A percentile compares a stretch with the other conserved stretches of the same genome.
phyloP scores from a whole-genome alignment of 1,284 basidiomycete genomes.

The Sporisorium scitamineum region DNA sequence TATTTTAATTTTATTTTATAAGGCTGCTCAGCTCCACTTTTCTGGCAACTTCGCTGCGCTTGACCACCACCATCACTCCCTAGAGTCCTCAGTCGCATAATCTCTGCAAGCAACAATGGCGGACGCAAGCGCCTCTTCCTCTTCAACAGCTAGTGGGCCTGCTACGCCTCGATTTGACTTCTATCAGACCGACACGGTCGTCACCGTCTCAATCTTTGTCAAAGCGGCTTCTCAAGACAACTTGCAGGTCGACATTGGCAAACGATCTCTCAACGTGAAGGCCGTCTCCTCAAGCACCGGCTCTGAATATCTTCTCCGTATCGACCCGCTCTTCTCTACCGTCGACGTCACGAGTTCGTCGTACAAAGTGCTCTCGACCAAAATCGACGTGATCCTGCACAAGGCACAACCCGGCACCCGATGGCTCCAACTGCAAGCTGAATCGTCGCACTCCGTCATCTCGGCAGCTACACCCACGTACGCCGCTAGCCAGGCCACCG shows the following conservation, averaged over 20 bases:
- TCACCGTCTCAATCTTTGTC: conserved; percentile 63
- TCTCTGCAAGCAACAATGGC: conserved; percentile 15
- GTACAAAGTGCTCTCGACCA: conserved; percentile 53
- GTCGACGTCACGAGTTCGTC: conserved; percentile 39
- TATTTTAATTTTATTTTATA: neutral
- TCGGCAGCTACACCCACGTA: conserved; percentile 24
- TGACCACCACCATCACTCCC: conserved; percentile 13
- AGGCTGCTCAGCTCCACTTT: conserved; percentile 15
- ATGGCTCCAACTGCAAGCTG: conserved; percentile 45
- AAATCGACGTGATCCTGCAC: conserved; percentile 60
- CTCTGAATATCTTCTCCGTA: conserved; percentile 27
- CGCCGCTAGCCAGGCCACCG: conserved; percentile 8
- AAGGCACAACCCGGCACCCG: conserved; percentile 45
- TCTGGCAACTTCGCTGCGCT: conserved; percentile 25
- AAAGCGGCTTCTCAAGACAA: conserved; percentile 51
- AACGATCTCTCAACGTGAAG: conserved; percentile 28
- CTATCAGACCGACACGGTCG: conserved; percentile 65
- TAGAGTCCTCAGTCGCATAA: neutral
- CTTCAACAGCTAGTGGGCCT: neutral
- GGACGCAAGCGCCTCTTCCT: conserved; percentile 4
- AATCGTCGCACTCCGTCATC: neutral
- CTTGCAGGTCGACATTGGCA: conserved; percentile 36
- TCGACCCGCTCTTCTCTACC: conserved; percentile 44
- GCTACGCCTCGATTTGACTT: conserved; percentile 62
- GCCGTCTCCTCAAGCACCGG: conserved; percentile 27